Conservation (phyloP, 2,329 filamentous ascomycete species). For the Talaromyces marneffei region DNA sequence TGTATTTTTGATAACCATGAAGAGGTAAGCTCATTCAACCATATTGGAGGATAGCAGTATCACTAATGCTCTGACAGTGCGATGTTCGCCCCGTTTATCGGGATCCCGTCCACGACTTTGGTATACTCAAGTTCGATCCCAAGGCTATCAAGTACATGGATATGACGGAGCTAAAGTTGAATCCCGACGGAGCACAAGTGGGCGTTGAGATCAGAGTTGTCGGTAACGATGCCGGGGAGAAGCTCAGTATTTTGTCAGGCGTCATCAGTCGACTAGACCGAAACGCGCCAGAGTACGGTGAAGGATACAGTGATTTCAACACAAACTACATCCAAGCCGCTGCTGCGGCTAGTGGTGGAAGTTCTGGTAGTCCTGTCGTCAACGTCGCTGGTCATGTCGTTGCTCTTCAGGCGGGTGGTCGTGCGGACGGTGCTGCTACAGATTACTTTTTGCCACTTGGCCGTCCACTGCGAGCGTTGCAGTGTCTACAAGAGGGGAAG, state of each 20-base stretch:
- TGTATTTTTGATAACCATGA: slow-evolving; percentile 99
- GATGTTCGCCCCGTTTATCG: slow-evolving; percentile 96
- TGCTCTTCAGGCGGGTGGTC: slow-evolving; percentile 86
- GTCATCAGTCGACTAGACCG: slow-evolving; percentile 94
- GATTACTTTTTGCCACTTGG: slow-evolving; percentile 96
- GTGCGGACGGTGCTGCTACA: slow-evolving; percentile 89
- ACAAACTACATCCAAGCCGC: slow-evolving; percentile 96
- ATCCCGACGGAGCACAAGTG: slow-evolving; percentile 79
- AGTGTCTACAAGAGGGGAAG: slow-evolving; percentile 72
- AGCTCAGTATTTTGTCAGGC: slow-evolving; percentile 93
- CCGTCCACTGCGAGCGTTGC: slow-evolving; percentile 76
- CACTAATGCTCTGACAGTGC: slow-evolving; percentile 51
- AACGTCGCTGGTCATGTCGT: slow-evolving; percentile 90
- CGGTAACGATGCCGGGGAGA: slow-evolving; percentile 97
- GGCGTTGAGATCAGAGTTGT: slow-evolving; percentile 94
- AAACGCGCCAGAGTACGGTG: slow-evolving; percentile 95
- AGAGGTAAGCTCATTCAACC: slow-evolving; percentile 49
- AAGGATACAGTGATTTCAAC: slow-evolving; percentile 97
- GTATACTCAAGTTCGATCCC: slow-evolving; percentile 92
- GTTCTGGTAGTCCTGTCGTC: slow-evolving; percentile 96
- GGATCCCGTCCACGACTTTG: slow-evolving; percentile 97
- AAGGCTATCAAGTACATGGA: slow-evolving; percentile 97
- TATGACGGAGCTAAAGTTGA: slow-evolving; percentile 69
- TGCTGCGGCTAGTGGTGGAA: slow-evolving; percentile 90
- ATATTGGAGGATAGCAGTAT: background rate